Evolutionary conservation across 2,329 filamentous ascomycete genomes (phyloP), one percentile per base, ranked within the genome.

Genomic region (Cladorrhinum sp.): DNA sequence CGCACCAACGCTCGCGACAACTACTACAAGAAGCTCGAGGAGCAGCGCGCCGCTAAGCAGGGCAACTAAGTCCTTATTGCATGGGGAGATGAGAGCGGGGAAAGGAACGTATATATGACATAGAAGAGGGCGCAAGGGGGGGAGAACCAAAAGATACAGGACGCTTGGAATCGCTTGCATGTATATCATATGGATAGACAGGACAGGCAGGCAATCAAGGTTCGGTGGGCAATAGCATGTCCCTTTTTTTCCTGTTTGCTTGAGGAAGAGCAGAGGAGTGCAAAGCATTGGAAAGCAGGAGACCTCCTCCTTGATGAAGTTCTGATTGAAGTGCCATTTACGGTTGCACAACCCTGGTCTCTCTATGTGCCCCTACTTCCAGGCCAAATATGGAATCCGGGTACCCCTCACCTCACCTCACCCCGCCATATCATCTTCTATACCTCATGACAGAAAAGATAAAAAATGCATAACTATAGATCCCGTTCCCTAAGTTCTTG

Each of bases 21-120:
- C 74, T 80, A 78, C 80, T 85, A 85, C 78, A 74, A 74, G 75
- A 78, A 83, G 75, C 75, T 85, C 64, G 84, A 86, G 78, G 77
- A 79, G 68, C 74, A 84, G 74, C 82, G 83, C 61, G 81, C 81
- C 59, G 75, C 72, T 7, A 72, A 64, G 65, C 60, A 59, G 18
- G 61, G 56, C 18, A 59, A 45, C 20, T 68, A 64, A 62, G 27
- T 1, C 12, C 3, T 6, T 41, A 8, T 6, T 41, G 7, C 10
- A 13, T 41, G n/a, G n/a, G n/a, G n/a, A n/a, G n/a, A n/a, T 41
- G 16, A 6, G 22, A 20, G 3, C 18, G 22, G 32, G 48, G 24
- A 36, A 49, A 22, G 38, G 25, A 20, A 45, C n/a, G 41, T 45
- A 45, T 10, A 45, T 45, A 45, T 45, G 2, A 52, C 18, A 45